Evolutionary conservation across 1,139 yeast species (phyloP).

Genomic region (Petasospora fabianii): DNA sequence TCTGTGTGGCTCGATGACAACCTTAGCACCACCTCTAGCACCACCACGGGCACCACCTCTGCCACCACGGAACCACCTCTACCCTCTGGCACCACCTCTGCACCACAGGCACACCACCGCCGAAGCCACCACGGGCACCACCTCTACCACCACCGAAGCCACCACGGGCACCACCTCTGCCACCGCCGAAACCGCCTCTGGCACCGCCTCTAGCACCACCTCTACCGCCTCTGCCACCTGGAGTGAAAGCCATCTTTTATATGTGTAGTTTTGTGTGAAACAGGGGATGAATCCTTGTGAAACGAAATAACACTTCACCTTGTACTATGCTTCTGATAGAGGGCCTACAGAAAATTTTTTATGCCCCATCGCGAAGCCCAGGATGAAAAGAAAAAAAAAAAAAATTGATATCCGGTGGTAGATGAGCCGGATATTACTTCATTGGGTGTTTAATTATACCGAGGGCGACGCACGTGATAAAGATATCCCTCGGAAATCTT

Average conservation of each 20-base stretch:
- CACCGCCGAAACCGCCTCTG: constrained; percentile 45
- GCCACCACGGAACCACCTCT: constrained; percentile 70
- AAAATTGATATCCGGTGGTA: not conserved
- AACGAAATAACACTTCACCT: not conserved
- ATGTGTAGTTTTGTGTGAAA: constrained; percentile 3
- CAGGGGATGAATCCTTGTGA: constrained; percentile 5
- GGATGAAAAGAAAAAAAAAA: constrained; percentile 3
- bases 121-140: constrained; percentile 59
- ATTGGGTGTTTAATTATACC: too few relatives aligned
- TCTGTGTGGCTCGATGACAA: constrained; percentile 96
- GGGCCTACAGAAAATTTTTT: constrained; percentile 12
- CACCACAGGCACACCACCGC: constrained; percentile 30
- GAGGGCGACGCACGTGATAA: not conserved
- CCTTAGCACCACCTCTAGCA: constrained; percentile 89
- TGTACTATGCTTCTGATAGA: not conserved
- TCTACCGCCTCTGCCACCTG: constrained; percentile 43
- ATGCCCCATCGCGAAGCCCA: constrained; percentile 13
- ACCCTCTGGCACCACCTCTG: constrained; percentile 63
- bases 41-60: constrained; percentile 79
- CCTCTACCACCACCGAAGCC: constrained; percentile 33
- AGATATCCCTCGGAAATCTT: not conserved
- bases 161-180: constrained; percentile 59
- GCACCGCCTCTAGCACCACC: constrained; percentile 49
- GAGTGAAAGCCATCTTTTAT: constrained; percentile 49
- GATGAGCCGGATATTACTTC: not conserved